Conservation (phyloP, 768 basidiomycete species). For the Erythrobasidium yunnanense region DNA sequence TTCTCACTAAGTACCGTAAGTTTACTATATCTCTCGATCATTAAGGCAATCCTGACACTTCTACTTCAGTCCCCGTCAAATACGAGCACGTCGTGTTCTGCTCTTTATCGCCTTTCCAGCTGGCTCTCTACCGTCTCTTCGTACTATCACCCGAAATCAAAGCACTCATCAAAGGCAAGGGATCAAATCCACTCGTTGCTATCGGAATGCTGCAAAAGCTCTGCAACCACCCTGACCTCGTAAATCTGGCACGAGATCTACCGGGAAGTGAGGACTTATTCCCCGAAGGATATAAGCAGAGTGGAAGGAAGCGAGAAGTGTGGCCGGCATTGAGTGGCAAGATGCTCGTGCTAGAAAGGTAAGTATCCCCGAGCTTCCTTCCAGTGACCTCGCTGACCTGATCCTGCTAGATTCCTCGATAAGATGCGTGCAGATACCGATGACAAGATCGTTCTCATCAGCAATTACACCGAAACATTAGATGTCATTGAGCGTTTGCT, state of each 20-base stretch:
- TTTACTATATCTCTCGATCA: conserved; percentile 44
- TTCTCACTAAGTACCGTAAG: conserved; percentile 79
- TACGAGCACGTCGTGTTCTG: conserved; percentile 96
- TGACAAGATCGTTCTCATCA: conserved; percentile 91
- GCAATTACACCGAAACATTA: conserved; percentile 89
- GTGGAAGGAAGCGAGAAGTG: conserved; percentile 31
- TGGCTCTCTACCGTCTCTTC: conserved; percentile 67
- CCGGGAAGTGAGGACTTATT: conserved; percentile 39
- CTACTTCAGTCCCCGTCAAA: conserved; percentile 76
- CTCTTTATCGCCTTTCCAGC: conserved; percentile 68
- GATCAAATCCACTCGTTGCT: conserved; percentile 61
- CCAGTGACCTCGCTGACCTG: not conserved
- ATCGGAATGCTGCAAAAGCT: conserved; percentile 80
- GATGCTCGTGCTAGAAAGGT: conserved; percentile 38
- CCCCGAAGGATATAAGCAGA: conserved; percentile 35
- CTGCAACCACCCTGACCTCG: conserved; percentile 78
- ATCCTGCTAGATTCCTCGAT: conserved; percentile 28
- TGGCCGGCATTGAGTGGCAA: conserved; percentile 34
- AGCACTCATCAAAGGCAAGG: conserved; percentile 60
- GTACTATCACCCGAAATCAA: conserved; percentile 64
- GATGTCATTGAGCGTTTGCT: conserved; percentile 63
- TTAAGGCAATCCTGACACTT: not conserved
- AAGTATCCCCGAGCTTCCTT: too few relatives aligned
- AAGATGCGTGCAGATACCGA: conserved; percentile 71
- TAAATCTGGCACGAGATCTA: conserved; percentile 43